Evolutionary conservation across 2,329 filamentous ascomycete species (phyloP), one percentile per base, ranked within the genome.

Genomic region (Alternaria sp.): DNA sequence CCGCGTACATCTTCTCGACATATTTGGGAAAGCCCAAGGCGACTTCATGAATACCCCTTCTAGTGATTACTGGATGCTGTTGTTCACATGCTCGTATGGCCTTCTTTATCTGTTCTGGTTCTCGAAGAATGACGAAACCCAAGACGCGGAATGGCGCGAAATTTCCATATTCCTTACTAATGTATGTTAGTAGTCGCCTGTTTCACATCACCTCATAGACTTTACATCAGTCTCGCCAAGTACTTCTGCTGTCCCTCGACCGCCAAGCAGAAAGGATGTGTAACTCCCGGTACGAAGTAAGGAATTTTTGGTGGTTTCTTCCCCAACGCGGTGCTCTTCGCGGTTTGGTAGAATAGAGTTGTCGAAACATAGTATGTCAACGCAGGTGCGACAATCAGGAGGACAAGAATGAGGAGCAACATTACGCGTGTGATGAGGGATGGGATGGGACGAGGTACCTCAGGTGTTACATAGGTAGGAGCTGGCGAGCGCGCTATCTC

Each of bases 181-280:
- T 5, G 9, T 8, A n/a, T 13, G 12, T 71, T 15, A 72, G 67
- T 11, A n/a, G n/a, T n/a, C n/a, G n/a, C n/a, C n/a, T n/a, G n/a
- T n/a, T n/a, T n/a, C n/a, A n/a, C n/a, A n/a, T n/a, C n/a, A n/a
- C n/a, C n/a, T n/a, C n/a, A n/a, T n/a, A n/a, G n/a, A n/a, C n/a
- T n/a, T 52, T 61, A 76, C 74, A 75, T 59, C 21, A 73, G 50
- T n/a, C 65, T 63, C 6, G 70, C 73, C 36, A 76, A 72, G 54
- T 71, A 74, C 26, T 66, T 68, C 10, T 68, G 66, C 9, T 69
- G 67, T 23, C 71, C n/a, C n/a, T n/a, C n/a, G n/a, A n/a, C n/a
- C n/a, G n/a, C n/a, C n/a, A n/a, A n/a, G n/a, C n/a, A n/a, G n/a
- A n/a, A n/a, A n/a, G n/a, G n/a, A n/a, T n/a, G n/a, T n/a, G n/a